Percentiles rank a stretch among this genome's conserved stretches.
Conservation (phyloP, 106 monocot species). For the Phalaenopsis equestris region DNA sequence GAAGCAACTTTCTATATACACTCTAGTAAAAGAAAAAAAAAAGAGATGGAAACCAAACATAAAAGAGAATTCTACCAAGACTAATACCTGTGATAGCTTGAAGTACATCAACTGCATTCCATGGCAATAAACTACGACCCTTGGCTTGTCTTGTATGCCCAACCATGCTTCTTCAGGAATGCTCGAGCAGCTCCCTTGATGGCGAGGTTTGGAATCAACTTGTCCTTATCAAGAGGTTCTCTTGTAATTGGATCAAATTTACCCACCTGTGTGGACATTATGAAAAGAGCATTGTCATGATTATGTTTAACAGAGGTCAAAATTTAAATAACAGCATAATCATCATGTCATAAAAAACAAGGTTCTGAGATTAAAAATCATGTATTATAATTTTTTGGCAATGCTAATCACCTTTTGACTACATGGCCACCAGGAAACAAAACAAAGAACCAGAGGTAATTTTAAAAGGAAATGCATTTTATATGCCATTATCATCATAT, state of each 20-base stretch:
- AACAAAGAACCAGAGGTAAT: neutral
- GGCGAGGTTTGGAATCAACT: conserved; percentile 68
- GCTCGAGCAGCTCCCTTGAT: conserved; percentile 60
- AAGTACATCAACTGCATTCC: neutral
- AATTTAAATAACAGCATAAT: too few species aligned
- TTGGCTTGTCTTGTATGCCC: conserved; percentile 34
- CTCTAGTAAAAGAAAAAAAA: neutral
- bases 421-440: too few species aligned
- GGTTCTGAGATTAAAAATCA: too few species aligned
- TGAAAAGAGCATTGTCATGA: neutral
- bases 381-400: too few species aligned
- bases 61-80: neutral
- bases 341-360: too few species aligned
- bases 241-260: conserved; percentile 67
- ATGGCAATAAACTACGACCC: neutral
- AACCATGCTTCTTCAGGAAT: conserved; percentile 53
- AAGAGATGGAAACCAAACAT: too few species aligned
- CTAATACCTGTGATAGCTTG: neutral
- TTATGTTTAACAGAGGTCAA: too few species aligned
- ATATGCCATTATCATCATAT: neutral
- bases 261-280: conserved; percentile 42
- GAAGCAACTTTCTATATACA: neutral
- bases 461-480: neutral
- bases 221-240: conserved; percentile 32
- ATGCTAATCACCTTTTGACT: too few species aligned